Evolutionary conservation across 306 rosid genomes (phyloP), one percentile per base, ranked within the genome.

Genomic region (Fagus sylvatica): DNA sequence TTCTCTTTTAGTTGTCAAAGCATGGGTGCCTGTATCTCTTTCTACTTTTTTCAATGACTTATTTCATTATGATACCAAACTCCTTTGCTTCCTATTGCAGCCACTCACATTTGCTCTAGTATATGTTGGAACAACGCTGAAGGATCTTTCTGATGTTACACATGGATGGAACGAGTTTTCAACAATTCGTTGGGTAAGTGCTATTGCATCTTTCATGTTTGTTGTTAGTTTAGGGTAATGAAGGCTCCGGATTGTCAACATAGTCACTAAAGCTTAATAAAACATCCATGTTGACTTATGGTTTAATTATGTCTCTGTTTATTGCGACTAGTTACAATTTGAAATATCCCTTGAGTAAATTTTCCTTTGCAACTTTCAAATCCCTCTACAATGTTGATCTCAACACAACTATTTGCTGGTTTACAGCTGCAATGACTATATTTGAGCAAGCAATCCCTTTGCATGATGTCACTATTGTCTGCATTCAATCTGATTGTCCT

Each of bases 131-230:
- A 86, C 85, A 78, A 86, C 97, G 39, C 70, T 91, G 19, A 83
- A 89, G 83, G 89, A 89, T 80, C 88, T 91, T 69, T 84, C 89
- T 36, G 91, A 81, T 59, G 85, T 89, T 11, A 84, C 85, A 34
- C 87, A 89, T 68, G 91, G 85, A 67, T 88, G 92, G 97, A 67
- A 71, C 71, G 87, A 88, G 80, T 54, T 86, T 73, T 88, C 92
- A 42, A 83, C 85, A 74, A 61, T 79, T 74, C 88, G 81, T 49
- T 87, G 83, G 88, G 96, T 89, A 83, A 78, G 73, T 57, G 17
- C 34, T 41, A 10, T 54, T 55, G 66, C 30, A 33, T 76, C 70
- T 60, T 73, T 11, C 79, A 36, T 72, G 62, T 53, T 54, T n/a
- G 59, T 54, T n/a, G 59, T 78, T 1, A 19, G n/a, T 53, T 64